Base-by-base conservation (phyloP, 345 rosid species). In the Citrus trifoliata region DNA sequence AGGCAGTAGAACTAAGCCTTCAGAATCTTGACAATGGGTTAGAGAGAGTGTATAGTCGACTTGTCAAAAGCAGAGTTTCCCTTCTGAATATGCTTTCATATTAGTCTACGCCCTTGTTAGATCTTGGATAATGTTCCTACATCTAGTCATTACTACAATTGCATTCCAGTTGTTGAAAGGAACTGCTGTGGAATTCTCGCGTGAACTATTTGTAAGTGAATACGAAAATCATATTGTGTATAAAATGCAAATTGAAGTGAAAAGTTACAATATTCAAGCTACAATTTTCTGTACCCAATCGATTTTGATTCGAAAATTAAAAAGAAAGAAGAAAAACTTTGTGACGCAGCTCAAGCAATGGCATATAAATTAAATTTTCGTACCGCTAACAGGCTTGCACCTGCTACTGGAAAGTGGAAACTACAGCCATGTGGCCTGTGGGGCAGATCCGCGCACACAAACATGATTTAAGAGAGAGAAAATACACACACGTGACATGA, bases 51-150 rank as follows among this genome's bases (percentile, higher is more conserved):
- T 48, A 48, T 64, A 48, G 80, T 59, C 24, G 40, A 22, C 24
- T 81, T 27, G 35, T 77, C 66, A 81, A 81, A 73, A 55, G 59
- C 3, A 67, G 78, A 72, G 37, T 40, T 40, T 9, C 46, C 46
- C 46, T 35, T 35, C 1, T 35, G 37, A 35, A 35, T 35, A 35
- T 35, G 37, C 37, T 35, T 6, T 35, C 7, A 6, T 6, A 10
- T 40, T 40, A 40, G 46, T 40, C 46, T 40, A 10, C 10, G 13
- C 13, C 46, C 46, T 40, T 40, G 46, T 40, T 9, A 40, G 2
- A 40, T 2, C 13, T 40, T 40, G 48, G 48, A 40, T 40, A 40
- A 40, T 10, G 48, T 40, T 40, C 14, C 14, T 40, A 40, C 48
- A 22, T 71, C 78, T 62, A 4, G 18, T 62, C 5, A 64, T 64